Evolutionary conservation across 2,329 filamentous ascomycete genomes (phyloP).

Genomic region (Sordariomycetes sp.): DNA sequence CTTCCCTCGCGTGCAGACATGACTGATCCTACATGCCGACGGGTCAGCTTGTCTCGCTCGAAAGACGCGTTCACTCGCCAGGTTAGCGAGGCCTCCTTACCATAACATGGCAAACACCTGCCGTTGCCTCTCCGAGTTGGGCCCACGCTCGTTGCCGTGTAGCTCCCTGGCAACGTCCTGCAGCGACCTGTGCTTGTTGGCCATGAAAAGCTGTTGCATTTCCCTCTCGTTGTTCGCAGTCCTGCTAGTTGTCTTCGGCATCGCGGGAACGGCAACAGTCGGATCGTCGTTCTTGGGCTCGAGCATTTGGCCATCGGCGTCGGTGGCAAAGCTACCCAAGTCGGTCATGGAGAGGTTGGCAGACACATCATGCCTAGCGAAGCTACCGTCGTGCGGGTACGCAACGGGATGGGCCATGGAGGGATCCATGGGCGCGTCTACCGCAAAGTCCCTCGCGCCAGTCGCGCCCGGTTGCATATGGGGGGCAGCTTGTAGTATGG

Average conservation of each 20-base stretch:
- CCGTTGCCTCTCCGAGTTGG: constrained; percentile 70
- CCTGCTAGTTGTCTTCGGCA: constrained; percentile 38
- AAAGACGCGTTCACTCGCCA: neutral
- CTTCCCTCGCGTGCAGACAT: constrained; percentile 60
- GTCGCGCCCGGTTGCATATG: constrained; percentile 37
- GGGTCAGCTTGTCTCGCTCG: neutral
- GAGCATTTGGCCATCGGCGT: constrained; percentile 40
- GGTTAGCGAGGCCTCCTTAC: constrained; percentile 26
- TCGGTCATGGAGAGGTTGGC: constrained; percentile 3
- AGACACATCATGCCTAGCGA: constrained; percentile 1
- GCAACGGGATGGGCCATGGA: constrained; percentile 16
- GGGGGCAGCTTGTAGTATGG: constrained; percentile 43
- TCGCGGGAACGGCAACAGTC: constrained; percentile 25
- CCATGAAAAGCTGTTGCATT: constrained; percentile 60
- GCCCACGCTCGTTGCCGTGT: constrained; percentile 66
- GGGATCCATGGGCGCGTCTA: constrained; percentile 31
- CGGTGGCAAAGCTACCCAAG: neutral
- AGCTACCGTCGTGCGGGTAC: constrained; percentile 7
- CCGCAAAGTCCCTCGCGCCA: constrained; percentile 33
- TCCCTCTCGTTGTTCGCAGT: constrained; percentile 69
- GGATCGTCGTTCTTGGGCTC: constrained; percentile 45
- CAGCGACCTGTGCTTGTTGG: constrained; percentile 53
- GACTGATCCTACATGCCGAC: constrained; percentile 48
- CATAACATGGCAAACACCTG: constrained; percentile 85
- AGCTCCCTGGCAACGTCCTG: constrained; percentile 64